These are phyloP conservation scores for Rhodotorula sp. DNA, from an alignment of 1,284 basidiomycete genomes.

Conservation along the genomic window DNA sequence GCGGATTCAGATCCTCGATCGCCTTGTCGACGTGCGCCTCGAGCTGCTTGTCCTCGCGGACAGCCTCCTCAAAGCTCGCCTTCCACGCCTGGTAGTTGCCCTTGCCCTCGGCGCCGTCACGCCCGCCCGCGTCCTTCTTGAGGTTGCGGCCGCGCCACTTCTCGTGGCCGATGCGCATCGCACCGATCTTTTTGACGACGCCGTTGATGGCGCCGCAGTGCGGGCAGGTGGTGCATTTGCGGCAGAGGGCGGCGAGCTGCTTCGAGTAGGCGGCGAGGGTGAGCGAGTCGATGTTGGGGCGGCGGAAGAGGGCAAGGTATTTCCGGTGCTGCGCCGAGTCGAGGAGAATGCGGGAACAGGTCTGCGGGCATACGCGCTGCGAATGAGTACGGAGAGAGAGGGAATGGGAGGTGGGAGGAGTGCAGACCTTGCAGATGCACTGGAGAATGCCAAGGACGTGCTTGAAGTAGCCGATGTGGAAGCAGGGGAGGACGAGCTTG, in stretches of 20 bases:
- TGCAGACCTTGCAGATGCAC: conserved; percentile 86
- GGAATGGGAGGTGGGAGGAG: not conserved
- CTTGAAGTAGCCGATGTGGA: conserved; percentile 96
- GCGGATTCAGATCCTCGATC: conserved; percentile 90
- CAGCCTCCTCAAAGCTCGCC: conserved; percentile 75
- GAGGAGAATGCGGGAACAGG: conserved; percentile 90
- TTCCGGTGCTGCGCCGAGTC: conserved; percentile 81
- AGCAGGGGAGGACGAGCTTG: conserved; percentile 92
- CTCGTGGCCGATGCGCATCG: conserved; percentile 95
- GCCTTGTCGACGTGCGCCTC: conserved; percentile 84
- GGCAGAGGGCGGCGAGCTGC: conserved; percentile 82
- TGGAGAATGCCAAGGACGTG: conserved; percentile 88
- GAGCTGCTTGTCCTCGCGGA: conserved; percentile 85
- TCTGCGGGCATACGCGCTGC: conserved; percentile 56
- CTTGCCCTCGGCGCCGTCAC: conserved; percentile 36
- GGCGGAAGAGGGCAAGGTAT: conserved; percentile 85
- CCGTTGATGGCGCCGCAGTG: conserved; percentile 94
- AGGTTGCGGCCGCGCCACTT: conserved; percentile 96
- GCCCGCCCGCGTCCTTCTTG: conserved; percentile 69
- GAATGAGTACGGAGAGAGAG: no score
- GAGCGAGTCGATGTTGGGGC: conserved; percentile 88
- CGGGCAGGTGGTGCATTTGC: conserved; percentile 89
- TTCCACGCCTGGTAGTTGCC: conserved; percentile 69
- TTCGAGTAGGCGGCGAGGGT: conserved; percentile 84
- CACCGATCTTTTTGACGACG: conserved; percentile 92